Base-by-base conservation (phyloP, 179 eudicot species). In the Camellia oleifera region DNA sequence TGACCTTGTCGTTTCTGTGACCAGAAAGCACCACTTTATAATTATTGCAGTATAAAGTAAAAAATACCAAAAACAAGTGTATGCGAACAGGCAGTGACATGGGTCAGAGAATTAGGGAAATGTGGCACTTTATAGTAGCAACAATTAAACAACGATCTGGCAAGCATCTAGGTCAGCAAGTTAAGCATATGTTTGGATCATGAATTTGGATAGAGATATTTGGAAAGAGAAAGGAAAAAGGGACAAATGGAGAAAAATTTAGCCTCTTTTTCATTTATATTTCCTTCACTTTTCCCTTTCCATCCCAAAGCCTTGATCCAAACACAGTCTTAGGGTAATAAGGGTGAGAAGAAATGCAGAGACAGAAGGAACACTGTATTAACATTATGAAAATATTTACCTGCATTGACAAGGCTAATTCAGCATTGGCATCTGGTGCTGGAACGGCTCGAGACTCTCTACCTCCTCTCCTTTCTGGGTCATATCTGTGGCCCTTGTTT, bases 371-470 rank as follows among this genome's bases (percentile, higher is more conserved):
- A 14, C 50, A 67, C 17, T 67, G 58, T 52, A 44, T 58, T 32
- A 46, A 15, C 63, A 0, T 74, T 57, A 14, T 4, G 13, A 57
- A 61, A 40, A 74, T 84, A 44, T 45, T 64, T 80, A 87, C 98
- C 97, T 92, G 97, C 95, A 97, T 88, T 42, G 99, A 97, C 15
- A 77, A 75, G 69, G 78, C 91, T 77, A 94, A 84, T 84, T 94
- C 99, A 66, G 97, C 98, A 90, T 94, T 94, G 46, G 97, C 97
- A 82, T 92, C 92, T 15, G 97, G 98, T 75, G 98, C 99, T 69
- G 98, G 97, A 76, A 90, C 78, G 5, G 98, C 98, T 78, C 95
- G 92, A 81, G 97, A 93, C 77, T 93, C 97, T 85, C 87, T 88
- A 40, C 88, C 71, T 77, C 84, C 91, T 82, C 84, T 91, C 86